phyloP scores from a whole-genome alignment of 1,284 basidiomycete species.

The Retiboletus fuscus region DNA sequence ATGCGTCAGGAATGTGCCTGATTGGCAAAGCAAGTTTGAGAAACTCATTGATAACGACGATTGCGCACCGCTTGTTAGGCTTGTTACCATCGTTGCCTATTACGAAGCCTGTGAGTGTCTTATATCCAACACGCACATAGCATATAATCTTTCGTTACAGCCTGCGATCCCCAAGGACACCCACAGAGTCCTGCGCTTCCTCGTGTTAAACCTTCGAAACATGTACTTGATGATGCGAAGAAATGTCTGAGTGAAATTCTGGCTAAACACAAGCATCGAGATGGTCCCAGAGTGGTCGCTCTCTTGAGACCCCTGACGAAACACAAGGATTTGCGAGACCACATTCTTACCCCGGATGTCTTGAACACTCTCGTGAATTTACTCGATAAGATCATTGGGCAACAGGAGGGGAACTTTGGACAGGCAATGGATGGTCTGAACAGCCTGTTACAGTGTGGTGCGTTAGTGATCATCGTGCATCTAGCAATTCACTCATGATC shows the following conservation, averaged over 20 bases:
- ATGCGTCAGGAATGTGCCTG: constrained; percentile 27
- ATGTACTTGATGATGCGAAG: constrained; percentile 25
- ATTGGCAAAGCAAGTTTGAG: constrained; percentile 28
- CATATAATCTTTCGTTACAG: constrained; percentile 15
- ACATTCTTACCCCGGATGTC: constrained; percentile 32
- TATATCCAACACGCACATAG: no score
- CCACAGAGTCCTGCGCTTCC: background rate
- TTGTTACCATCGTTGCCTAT: constrained; percentile 43
- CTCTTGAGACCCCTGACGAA: constrained; percentile 40
- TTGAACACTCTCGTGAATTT: constrained; percentile 32
- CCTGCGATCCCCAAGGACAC: constrained; percentile 11
- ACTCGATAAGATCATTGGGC: constrained; percentile 27
- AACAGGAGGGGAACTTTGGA: constrained; percentile 28
- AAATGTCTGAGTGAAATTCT: constrained; percentile 29
- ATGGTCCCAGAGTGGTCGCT: constrained; percentile 40
- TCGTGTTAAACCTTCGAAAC: background rate
- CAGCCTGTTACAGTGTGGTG: constrained; percentile 39
- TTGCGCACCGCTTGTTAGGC: constrained; percentile 33
- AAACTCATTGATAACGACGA: constrained; percentile 26
- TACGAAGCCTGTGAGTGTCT: constrained; percentile 42
- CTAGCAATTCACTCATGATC: constrained; percentile 1
- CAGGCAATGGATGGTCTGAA: constrained; percentile 40
- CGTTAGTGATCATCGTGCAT: background rate
- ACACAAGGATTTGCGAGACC: constrained; percentile 28
- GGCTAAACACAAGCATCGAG: constrained; percentile 25